Percentiles rank a stretch among this genome's conserved stretches.
Conservation (phyloP, 2,329 filamentous ascomycete species). For the Pestalotiopsis sp. region DNA sequence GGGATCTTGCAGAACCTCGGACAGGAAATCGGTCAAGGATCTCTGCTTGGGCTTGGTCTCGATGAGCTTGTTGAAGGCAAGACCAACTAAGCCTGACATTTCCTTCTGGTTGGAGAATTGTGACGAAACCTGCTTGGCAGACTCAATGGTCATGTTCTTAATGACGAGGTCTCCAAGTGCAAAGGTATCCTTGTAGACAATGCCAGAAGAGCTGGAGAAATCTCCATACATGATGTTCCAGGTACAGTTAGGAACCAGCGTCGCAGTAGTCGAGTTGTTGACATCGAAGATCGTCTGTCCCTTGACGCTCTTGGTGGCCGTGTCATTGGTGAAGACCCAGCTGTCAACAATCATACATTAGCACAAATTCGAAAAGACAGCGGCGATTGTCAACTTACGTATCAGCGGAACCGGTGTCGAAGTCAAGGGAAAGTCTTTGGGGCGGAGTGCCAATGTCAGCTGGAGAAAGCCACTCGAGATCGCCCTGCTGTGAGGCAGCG, state of each 20-base stretch:
- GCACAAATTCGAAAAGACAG: not conserved
- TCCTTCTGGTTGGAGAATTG: conserved; percentile 42
- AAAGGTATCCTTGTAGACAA: conserved; percentile 53
- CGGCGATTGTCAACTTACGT: conserved; percentile 56
- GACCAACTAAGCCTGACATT: conserved; percentile 54
- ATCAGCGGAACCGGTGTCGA: conserved; percentile 58
- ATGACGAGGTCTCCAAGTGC: conserved; percentile 46
- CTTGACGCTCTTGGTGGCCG: conserved; percentile 42
- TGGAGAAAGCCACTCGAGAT: conserved; percentile 45
- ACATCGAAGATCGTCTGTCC: conserved; percentile 46
- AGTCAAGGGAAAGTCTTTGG: conserved; percentile 47
- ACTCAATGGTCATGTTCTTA: conserved; percentile 49
- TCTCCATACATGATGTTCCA: conserved; percentile 54
- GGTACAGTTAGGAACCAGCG: conserved; percentile 40
- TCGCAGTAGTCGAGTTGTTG: conserved; percentile 45
- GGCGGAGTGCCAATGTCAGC: conserved; percentile 49
- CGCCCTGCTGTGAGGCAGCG: conserved; percentile 39
- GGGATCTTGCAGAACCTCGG: conserved; percentile 38
- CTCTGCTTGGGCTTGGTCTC: conserved; percentile 44
- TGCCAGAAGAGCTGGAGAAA: conserved; percentile 40
- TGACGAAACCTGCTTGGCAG: conserved; percentile 43
- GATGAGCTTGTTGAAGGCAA: conserved; percentile 48
- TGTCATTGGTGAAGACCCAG: conserved; percentile 57
- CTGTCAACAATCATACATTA: conserved; percentile 28
- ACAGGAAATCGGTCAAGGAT: conserved; percentile 47